Conservation (phyloP, 257 asterid genomes). For the Rhazya stricta region DNA sequence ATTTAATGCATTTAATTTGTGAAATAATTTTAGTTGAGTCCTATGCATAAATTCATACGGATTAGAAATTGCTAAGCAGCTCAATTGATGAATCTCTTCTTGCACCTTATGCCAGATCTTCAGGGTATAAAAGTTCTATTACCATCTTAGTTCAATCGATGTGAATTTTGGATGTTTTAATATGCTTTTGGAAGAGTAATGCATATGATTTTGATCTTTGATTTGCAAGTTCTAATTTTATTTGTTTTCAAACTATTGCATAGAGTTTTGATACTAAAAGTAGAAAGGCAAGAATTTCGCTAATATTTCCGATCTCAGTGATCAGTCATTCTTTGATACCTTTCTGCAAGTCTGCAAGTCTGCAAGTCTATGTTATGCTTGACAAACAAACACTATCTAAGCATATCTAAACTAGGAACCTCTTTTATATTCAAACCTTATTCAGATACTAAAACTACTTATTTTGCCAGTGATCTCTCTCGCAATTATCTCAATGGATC, state of each 20-base stretch:
- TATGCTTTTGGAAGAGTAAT: neutral
- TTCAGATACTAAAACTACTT: neutral
- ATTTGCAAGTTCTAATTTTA: neutral
- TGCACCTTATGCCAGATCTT: neutral
- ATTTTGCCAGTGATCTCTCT: conserved; percentile 54
- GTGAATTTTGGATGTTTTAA: neutral
- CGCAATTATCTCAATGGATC: conserved; percentile 76
- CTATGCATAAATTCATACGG: neutral
- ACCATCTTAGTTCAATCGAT: neutral
- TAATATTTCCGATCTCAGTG: neutral
- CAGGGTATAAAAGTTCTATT: neutral
- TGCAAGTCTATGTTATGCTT: neutral
- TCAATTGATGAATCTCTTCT: neutral
- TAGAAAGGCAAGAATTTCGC: neutral
- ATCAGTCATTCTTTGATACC: neutral
- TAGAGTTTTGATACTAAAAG: neutral
- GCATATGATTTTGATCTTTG: neutral
- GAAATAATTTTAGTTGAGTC: too few relatives aligned
- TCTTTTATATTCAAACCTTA: neutral
- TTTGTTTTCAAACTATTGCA: neutral
- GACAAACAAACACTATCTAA: too few relatives aligned
- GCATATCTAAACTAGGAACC: neutral
- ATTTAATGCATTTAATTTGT: too few relatives aligned
- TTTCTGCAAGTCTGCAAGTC: neutral
- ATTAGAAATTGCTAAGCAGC: neutral